Base-by-base conservation (phyloP, 371 early-diverging fungal species). In the Mucor velutinosus region DNA sequence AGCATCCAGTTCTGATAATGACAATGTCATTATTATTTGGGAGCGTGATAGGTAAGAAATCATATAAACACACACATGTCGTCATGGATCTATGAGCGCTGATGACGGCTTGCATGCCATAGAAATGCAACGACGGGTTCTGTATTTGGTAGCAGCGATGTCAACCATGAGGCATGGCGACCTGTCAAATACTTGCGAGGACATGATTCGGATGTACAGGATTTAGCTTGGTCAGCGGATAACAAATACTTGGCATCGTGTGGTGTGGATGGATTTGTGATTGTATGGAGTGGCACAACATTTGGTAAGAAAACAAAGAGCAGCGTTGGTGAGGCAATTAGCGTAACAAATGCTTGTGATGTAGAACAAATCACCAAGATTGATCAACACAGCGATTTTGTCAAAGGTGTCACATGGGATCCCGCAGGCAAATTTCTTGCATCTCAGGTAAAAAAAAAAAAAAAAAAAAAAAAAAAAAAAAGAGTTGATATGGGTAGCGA, bases 391-490 rank as follows among this genome's bases (percentile, higher is more conserved):
- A 70, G 81, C 17, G 95, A 94, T 25, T 96, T 97, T 75, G 98
- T 98, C 17, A 99, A 99, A 77, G 99, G 99, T 2, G 74, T 99
- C 2, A 86, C 96, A 3, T 98, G 96, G 90, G 99, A 98, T 80
- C 99, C 99, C 11, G 92, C 92, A 4, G 97, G 97, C 21, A 90
- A 93, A 72, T 98, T 88, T 70, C 77, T 99, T 43, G 97, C 98
- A 2, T 88, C 96, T 10, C 96, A 97, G 84, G 93, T 92, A 89
- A 33, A 56, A 30, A 30, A 6, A 30, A 6, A 30, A 30, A 30
- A 6, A 30, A 6, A 30, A n/a, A n/a, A 89, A 33, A 56, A 30
- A 30, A 6, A 30, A 6, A 30, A 30, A 30, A 6, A 30, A 6
- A 30, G n/a, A n/a, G n/a, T n/a, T n/a, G n/a, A n/a, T n/a, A n/a